Percentiles rank a stretch among this genome's conserved stretches.
Conservation (phyloP, 176 grass and related monocot genomes). For the Stipa capillata region DNA sequence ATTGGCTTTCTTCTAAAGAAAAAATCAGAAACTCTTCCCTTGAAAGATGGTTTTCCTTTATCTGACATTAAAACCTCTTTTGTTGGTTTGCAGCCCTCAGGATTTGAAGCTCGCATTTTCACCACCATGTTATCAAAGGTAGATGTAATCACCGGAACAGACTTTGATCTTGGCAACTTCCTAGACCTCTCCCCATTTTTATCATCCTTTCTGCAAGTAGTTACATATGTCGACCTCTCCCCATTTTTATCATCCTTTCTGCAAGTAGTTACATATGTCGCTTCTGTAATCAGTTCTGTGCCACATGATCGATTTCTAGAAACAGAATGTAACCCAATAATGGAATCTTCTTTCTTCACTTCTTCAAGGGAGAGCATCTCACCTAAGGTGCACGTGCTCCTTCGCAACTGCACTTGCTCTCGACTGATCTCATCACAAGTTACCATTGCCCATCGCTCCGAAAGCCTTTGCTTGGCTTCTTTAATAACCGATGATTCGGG, state of each 20-base stretch:
- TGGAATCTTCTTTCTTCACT: conserved; percentile 29
- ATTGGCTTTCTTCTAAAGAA: conserved; percentile 52
- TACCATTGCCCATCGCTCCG: conserved; percentile 68
- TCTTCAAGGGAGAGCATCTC: conserved; percentile 77
- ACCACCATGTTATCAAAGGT: conserved; percentile 35
- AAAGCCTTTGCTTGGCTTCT: conserved; percentile 84
- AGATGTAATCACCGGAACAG: conserved; percentile 35
- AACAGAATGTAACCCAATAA: neutral
- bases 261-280: conserved; percentile 24
- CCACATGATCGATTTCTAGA: neutral
- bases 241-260: conserved; percentile 22
- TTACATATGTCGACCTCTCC: conserved; percentile 17
- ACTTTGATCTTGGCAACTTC: conserved; percentile 51
- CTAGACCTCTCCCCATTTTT: conserved; percentile 13
- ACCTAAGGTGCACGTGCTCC: conserved; percentile 66
- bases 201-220: conserved; percentile 24
- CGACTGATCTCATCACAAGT: conserved; percentile 35
- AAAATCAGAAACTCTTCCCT: conserved; percentile 70
- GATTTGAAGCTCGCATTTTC: conserved; percentile 28
- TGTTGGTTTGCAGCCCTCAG: conserved; percentile 16
- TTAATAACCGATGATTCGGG: conserved; percentile 64
- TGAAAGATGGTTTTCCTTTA: conserved; percentile 56
- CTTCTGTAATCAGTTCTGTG: neutral
- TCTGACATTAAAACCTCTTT: conserved; percentile 24
- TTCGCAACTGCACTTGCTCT: conserved; percentile 25